phyloP scores from a whole-genome alignment of 2,329 filamentous ascomycete species.

The Colletotrichum sublineola region DNA sequence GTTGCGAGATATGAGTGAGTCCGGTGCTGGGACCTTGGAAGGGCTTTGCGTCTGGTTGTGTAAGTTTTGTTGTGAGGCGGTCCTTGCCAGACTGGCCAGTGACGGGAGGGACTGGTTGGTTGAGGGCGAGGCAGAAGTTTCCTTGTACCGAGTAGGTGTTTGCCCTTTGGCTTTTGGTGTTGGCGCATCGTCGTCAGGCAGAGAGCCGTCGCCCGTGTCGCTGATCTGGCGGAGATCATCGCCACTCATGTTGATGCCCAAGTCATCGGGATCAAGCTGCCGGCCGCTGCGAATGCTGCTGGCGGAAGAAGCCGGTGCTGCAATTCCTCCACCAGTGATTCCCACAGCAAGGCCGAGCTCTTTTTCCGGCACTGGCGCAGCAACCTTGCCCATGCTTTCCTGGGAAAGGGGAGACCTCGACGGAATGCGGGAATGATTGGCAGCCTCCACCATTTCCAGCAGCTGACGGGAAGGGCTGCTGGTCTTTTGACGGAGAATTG shows the following conservation, averaged over 20 bases:
- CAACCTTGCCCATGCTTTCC: conserved; percentile 26
- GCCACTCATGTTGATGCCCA: conserved; percentile 52
- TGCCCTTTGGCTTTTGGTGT: conserved; percentile 22
- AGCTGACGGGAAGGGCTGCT: conserved; percentile 51
- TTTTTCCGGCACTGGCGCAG: not conserved
- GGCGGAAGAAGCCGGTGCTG: conserved; percentile 53
- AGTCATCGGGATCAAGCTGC: conserved; percentile 60
- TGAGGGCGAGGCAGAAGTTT: conserved; percentile 34
- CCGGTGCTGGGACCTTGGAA: conserved; percentile 47
- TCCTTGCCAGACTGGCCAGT: conserved; percentile 56
- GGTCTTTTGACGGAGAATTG: conserved; percentile 46
- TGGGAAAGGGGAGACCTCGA: conserved; percentile 35
- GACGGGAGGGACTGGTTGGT: conserved; percentile 50
- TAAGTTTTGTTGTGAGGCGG: conserved; percentile 55
- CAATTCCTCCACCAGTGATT: conserved; percentile 45
- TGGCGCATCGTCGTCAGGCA: conserved; percentile 8
- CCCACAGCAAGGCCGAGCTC: not conserved
- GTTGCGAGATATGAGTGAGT: conserved; percentile 47
- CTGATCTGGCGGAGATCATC: conserved; percentile 45
- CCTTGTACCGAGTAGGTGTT: conserved; percentile 20
- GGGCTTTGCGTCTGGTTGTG: conserved; percentile 48
- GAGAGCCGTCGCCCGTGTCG: conserved; percentile 23
- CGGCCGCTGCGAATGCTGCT: conserved; percentile 62
- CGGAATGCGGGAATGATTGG: not conserved
- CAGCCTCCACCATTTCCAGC: conserved; percentile 45